phyloP scores from a whole-genome alignment of 2,329 filamentous ascomycete genomes.

The Aspergillus jensenii region DNA sequence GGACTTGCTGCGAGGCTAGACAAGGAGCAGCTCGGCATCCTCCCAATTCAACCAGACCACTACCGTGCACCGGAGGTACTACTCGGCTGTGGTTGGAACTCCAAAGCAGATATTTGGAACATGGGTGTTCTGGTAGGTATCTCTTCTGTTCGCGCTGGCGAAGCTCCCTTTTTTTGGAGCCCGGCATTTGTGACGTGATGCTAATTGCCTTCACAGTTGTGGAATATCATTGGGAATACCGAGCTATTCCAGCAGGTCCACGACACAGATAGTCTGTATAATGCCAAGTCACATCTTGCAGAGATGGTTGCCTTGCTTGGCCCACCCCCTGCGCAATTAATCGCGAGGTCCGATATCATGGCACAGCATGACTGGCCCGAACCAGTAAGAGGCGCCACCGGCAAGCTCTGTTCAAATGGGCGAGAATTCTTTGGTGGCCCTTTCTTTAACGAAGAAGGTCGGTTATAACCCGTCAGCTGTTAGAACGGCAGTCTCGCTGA shows the following conservation, averaged over 20 bases:
- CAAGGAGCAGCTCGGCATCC: constrained; percentile 26
- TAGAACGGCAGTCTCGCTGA: constrained; percentile 10
- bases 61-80: constrained; percentile 39
- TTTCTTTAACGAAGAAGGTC: constrained; percentile 27
- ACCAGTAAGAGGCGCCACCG: constrained; percentile 13
- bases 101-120: constrained; percentile 40
- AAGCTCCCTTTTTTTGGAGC: too few relatives aligned
- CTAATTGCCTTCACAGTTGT: constrained; percentile 17
- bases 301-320: constrained; percentile 43
- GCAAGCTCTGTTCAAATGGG: constrained; percentile 17
- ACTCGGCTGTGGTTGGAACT: constrained; percentile 35
- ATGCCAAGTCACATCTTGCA: constrained; percentile 36
- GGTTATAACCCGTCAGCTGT: neutral
- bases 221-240: constrained; percentile 32
- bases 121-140: constrained; percentile 32
- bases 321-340: constrained; percentile 30
- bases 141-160: too few relatives aligned
- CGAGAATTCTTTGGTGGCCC: constrained; percentile 24
- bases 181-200: neutral
- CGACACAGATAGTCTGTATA: constrained; percentile 29
- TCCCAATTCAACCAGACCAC: constrained; percentile 44
- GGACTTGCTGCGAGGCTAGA: constrained; percentile 18
- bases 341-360: constrained; percentile 21
- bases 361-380: constrained; percentile 16
- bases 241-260: constrained; percentile 35